Evolutionary conservation across 2,329 filamentous ascomycete genomes (phyloP).

Genomic region (Fusarium sulawesiense): DNA sequence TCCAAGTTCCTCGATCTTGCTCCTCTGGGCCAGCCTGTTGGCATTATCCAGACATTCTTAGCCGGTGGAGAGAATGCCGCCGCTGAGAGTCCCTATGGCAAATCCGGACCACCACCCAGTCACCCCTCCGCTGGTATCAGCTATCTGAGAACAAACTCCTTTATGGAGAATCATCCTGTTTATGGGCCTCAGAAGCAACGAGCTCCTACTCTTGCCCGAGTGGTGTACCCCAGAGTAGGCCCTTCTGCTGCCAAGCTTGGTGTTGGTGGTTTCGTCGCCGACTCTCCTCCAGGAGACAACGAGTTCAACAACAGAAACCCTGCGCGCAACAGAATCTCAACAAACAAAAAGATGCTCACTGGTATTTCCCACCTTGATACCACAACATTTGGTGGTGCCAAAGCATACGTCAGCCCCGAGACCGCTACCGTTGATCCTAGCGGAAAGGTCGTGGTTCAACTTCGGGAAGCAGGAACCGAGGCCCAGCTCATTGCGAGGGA

Average conservation of each 20-base stretch:
- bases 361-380: constrained; percentile 60
- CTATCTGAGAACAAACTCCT: constrained; percentile 67
- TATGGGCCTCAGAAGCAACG: constrained; percentile 68
- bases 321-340: constrained; percentile 24
- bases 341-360: constrained; percentile 45
- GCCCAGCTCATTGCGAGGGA: constrained; percentile 61
- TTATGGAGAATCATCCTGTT: constrained; percentile 69
- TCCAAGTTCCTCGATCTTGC: constrained; percentile 72
- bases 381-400: constrained; percentile 62
- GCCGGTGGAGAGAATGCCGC: constrained; percentile 42
- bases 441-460: constrained; percentile 60
- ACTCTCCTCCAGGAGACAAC: constrained; percentile 57
- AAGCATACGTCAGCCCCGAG: constrained; percentile 62
- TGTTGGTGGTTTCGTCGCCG: constrained; percentile 65
- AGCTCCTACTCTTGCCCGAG: constrained; percentile 61
- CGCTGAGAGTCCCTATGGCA: constrained; percentile 59
- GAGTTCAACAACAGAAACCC: constrained; percentile 52
- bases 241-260: constrained; percentile 58
- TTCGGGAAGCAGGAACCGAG: constrained; percentile 55
- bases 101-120: constrained; percentile 66
- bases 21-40: constrained; percentile 56
- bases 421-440: constrained; percentile 60
- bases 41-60: constrained; percentile 44
- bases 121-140: constrained; percentile 73
- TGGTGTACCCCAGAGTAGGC: constrained; percentile 59